phyloP scores from a whole-genome alignment of 1,139 yeast genomes.

The Hyphopichia wangnamkhiaoensis region DNA sequence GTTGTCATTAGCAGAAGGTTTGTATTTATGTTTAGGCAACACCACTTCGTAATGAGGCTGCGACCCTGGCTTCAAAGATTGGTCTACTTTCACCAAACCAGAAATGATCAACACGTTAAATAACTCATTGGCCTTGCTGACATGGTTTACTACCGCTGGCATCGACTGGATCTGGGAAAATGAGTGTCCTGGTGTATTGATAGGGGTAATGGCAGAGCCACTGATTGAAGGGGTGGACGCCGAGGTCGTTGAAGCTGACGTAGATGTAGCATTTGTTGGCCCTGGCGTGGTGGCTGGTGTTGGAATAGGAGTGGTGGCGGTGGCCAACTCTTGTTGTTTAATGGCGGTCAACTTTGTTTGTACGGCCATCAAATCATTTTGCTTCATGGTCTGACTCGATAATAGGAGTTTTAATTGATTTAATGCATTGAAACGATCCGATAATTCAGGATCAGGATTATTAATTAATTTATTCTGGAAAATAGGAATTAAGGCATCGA shows the following conservation, averaged over 20 bases:
- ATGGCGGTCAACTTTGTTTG: constrained; percentile 36
- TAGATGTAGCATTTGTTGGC: constrained; percentile 14
- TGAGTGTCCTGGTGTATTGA: constrained; percentile 10
- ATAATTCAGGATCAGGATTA: constrained; percentile 35
- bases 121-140: constrained; percentile 21
- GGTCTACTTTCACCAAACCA: constrained; percentile 43
- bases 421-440: constrained; percentile 44
- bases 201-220: constrained; percentile 7
- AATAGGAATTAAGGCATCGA: constrained; percentile 42
- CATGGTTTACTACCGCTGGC: constrained; percentile 3
- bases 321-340: constrained; percentile 34
- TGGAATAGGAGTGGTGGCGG: constrained; percentile 12
- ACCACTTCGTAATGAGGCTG: constrained; percentile 38
- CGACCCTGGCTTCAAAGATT: constrained; percentile 46
- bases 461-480: constrained; percentile 32
- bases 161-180: constrained; percentile 12
- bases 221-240: constrained; percentile 5
- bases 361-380: constrained; percentile 43
- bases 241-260: constrained; percentile 8
- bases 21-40: constrained; percentile 37
- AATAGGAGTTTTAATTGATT: constrained; percentile 43
- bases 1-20: constrained; percentile 14
- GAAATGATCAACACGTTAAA: constrained; percentile 36
- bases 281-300: constrained; percentile 17
- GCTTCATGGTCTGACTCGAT: constrained; percentile 37